A percentile compares a stretch with the other conserved stretches of the same genome.
These are phyloP conservation scores for Xylariaceae sp. DNA, from an alignment of 2,329 filamentous ascomycete genomes.

Conservation along the genomic window DNA sequence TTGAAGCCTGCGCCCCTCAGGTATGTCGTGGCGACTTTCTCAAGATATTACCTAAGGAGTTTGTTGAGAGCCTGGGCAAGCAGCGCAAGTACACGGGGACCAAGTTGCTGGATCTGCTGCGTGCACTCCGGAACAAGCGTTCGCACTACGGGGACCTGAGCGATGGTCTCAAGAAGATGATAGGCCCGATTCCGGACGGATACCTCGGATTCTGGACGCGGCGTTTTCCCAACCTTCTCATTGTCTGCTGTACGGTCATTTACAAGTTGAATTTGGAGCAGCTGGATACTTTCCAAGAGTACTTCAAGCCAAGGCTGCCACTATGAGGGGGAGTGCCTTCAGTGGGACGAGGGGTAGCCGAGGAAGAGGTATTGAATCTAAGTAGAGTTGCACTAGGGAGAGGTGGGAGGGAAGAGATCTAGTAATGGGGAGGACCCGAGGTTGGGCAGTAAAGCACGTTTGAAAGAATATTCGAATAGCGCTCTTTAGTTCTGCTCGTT, in stretches of 20 bases:
- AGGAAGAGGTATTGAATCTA: neutral
- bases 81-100: conserved; percentile 91
- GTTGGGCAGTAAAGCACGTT: too few relatives aligned
- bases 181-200: conserved; percentile 72
- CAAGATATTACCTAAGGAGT: conserved; percentile 67
- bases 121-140: conserved; percentile 90
- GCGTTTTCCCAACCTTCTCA: conserved; percentile 72
- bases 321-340: conserved; percentile 8
- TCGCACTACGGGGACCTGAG: conserved; percentile 98
- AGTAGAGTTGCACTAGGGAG: too few relatives aligned
- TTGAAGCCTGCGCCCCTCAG: conserved; percentile 50
- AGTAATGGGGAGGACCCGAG: too few relatives aligned
- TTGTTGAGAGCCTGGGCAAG: conserved; percentile 85
- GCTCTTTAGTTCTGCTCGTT: too few relatives aligned
- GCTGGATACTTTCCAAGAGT: conserved; percentile 65
- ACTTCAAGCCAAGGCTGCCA: conserved; percentile 45
- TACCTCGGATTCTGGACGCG: conserved; percentile 82
- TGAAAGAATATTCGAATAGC: too few relatives aligned
- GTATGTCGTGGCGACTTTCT: conserved; percentile 73
- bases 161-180: conserved; percentile 63
- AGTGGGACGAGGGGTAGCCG: neutral
- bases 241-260: conserved; percentile 74
- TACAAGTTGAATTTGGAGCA: conserved; percentile 60
- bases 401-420: too few relatives aligned
- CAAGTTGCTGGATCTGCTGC: conserved; percentile 77